A percentile compares a stretch with the other conserved stretches of the same genome.
These are phyloP conservation scores for Dorcoceras hygrometricum DNA, from an alignment of 257 asterid genomes.

Conservation along the genomic window DNA sequence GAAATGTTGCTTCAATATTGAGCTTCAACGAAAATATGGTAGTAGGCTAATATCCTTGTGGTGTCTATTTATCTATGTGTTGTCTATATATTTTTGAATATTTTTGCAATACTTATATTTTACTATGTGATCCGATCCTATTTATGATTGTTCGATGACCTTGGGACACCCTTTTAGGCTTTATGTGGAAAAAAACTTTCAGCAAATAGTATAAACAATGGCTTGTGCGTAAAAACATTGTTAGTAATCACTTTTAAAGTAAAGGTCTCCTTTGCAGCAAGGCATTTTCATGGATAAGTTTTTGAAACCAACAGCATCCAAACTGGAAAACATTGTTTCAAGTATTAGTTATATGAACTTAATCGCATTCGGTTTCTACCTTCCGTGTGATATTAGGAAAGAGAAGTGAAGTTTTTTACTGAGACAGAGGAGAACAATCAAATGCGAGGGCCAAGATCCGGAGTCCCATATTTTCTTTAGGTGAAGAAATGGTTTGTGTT, in stretches of 20 bases:
- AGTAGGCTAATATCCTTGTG: conserved; percentile 16
- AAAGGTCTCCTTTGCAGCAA: background rate
- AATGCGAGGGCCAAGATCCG: conserved; percentile 99
- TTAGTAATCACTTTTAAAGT: background rate
- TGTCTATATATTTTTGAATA: background rate
- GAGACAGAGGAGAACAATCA: conserved; percentile 99
- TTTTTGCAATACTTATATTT: background rate
- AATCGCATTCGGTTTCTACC: background rate
- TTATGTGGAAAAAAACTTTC: background rate
- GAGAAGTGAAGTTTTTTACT: conserved; percentile 95
- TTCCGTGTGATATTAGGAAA: conserved; percentile 52
- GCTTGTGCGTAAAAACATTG: background rate
- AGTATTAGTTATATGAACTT: conserved; percentile 4
- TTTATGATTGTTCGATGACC: background rate
- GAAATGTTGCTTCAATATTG: conserved; percentile 95
- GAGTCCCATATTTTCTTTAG: conserved; percentile 92
- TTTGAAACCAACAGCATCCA: background rate
- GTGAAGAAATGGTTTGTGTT: conserved; percentile 15
- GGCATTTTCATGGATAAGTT: background rate
- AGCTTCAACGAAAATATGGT: conserved; percentile 98
- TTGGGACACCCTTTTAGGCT: background rate
- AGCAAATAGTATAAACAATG: background rate
- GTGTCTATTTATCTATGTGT: background rate
- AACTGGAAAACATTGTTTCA: background rate
- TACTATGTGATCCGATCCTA: background rate